phyloP scores from a whole-genome alignment of 164 flowering plant species.

The Sextonia rubra region DNA sequence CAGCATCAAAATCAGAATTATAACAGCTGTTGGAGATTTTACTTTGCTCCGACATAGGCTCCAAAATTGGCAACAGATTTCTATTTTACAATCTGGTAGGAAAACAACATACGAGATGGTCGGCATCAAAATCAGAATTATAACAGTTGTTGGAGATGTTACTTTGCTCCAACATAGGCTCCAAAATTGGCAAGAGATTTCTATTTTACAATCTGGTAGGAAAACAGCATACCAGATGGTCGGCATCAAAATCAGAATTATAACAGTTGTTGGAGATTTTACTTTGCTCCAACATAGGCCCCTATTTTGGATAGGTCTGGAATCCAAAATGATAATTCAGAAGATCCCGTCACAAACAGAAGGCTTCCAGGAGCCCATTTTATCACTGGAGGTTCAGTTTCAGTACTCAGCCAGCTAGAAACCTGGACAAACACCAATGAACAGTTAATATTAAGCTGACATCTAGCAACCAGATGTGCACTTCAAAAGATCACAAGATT shows the following conservation, averaged over 20 bases:
- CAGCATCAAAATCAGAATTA: background rate
- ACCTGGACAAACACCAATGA: conserved; percentile 42
- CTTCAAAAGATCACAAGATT: background rate
- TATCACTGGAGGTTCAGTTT: conserved; percentile 84
- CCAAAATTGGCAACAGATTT: conserved; percentile 53
- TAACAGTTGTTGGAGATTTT: background rate
- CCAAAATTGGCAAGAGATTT: too few species aligned
- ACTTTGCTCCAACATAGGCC: conserved; percentile 69
- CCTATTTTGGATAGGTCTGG: conserved; percentile 91
- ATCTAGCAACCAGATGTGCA: background rate
- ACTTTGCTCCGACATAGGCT: conserved; percentile 68
- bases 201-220: background rate
- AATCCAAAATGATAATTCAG: conserved; percentile 88
- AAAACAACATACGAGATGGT: background rate
- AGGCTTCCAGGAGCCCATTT: conserved; percentile 98
- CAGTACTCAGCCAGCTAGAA: conserved; percentile 84
- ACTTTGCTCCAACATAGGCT: conserved; percentile 68
- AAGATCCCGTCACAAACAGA: conserved; percentile 95
- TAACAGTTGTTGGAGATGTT: background rate
- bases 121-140: background rate
- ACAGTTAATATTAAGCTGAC: background rate
- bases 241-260: background rate
- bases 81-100: background rate
- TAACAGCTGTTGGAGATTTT: background rate
- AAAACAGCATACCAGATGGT: background rate